phyloP scores from a whole-genome alignment of 768 basidiomycete species.

The Psilocybe subaeruginosa region DNA sequence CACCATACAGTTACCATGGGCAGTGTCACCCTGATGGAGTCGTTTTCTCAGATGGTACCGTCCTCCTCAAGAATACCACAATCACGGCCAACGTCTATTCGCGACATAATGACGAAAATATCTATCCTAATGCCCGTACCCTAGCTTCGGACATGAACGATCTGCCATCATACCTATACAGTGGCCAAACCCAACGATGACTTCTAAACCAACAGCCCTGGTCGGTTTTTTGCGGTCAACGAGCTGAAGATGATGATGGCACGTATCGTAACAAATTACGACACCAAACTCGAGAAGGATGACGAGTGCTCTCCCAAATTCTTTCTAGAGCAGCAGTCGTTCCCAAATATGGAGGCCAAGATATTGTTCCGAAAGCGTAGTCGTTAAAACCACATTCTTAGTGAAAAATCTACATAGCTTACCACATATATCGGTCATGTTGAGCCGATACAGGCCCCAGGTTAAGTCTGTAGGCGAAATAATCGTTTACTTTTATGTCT shows the following conservation, averaged over 20 bases:
- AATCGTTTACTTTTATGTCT: too few species aligned
- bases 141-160: slow-evolving; percentile 39
- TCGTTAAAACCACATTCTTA: background rate
- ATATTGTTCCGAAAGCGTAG: slow-evolving; percentile 9
- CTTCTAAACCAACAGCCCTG: slow-evolving; percentile 23
- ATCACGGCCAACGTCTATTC: slow-evolving; percentile 30
- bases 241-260: slow-evolving; percentile 50
- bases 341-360: slow-evolving; percentile 8
- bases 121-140: slow-evolving; percentile 36
- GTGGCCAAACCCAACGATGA: too few species aligned
- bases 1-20: slow-evolving; percentile 21
- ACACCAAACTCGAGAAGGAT: slow-evolving; percentile 36
- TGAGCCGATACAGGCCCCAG: too few species aligned
- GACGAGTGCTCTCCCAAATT: slow-evolving; percentile 15
- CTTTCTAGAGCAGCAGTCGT: background rate
- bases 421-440: too few species aligned
- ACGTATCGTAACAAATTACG: slow-evolving; percentile 40
- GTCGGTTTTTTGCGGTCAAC: slow-evolving; percentile 45
- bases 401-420: too few species aligned
- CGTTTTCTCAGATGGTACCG: slow-evolving; percentile 46
- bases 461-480: too few species aligned
- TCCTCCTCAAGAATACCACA: slow-evolving; percentile 40
- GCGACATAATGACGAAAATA: slow-evolving; percentile 30
- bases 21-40: slow-evolving; percentile 38
- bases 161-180: slow-evolving; percentile 14